Evolutionary conservation across 768 basidiomycete species (phyloP).

Genomic region (Mycena capillaripes): DNA sequence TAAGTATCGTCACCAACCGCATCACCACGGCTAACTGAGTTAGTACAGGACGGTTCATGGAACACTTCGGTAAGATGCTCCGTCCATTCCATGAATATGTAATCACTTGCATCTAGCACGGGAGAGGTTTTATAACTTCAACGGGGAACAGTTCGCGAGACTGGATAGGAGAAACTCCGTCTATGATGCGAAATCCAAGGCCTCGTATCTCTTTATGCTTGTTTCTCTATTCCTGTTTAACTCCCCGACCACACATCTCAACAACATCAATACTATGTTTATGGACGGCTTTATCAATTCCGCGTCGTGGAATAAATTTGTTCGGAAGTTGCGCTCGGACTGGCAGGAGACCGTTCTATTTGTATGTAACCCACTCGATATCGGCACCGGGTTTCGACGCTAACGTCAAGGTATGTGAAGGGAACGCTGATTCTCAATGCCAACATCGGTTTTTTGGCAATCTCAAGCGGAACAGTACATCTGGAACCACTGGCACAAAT

Average conservation of each 20-base stretch:
- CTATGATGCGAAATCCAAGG: background rate
- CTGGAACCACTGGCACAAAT: no score
- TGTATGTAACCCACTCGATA: background rate
- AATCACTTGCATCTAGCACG: background rate
- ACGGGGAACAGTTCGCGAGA: background rate
- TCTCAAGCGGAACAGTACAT: no score
- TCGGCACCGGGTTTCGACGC: no score
- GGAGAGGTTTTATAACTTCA: background rate
- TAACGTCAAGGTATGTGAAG: no score
- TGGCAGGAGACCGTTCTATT: conserved; percentile 7
- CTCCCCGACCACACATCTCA: background rate
- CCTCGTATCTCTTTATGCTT: background rate
- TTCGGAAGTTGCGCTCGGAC: background rate
- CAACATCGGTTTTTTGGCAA: no score
- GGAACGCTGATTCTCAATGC: no score
- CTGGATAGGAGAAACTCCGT: background rate
- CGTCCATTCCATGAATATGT: no score
- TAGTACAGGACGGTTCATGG: conserved; percentile 8
- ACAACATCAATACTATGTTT: background rate
- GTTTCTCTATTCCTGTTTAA: background rate
- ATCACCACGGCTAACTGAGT: background rate
- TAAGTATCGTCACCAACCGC: background rate
- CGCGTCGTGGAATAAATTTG: background rate
- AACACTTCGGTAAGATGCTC: background rate
- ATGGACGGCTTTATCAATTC: background rate